Percentiles rank a stretch among this genome's conserved stretches.
Evolutionary conservation across 208 protist genomes (phyloP).

Genomic region (Trypanosoma theileri): DNA sequence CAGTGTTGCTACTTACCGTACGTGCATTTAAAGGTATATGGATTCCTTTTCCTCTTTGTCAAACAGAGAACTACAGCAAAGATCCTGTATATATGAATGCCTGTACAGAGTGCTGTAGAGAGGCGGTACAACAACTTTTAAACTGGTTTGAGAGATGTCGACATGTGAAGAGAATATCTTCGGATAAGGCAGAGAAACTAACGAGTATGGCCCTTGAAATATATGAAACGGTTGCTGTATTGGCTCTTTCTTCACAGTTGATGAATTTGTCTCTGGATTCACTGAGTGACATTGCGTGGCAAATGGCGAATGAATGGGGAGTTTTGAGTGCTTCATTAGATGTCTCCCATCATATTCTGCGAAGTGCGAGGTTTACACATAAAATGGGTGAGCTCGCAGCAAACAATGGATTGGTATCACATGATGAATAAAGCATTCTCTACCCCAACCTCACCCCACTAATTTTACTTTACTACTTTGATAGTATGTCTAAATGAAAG

Average conservation of each 20-base stretch:
- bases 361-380: background rate
- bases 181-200: background rate
- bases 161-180: background rate
- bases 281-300: background rate
- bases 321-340: background rate
- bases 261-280: background rate
- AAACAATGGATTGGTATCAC: background rate
- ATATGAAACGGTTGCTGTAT: background rate
- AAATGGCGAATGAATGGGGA: background rate
- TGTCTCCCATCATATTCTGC: background rate
- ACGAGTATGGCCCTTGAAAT: background rate
- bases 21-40: background rate
- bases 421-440: background rate
- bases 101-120: background rate
- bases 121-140: background rate
- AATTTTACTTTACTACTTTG: too few relatives aligned
- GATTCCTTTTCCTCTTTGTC: slow-evolving; percentile 4
- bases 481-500: too few relatives aligned
- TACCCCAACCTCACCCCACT: too few relatives aligned
- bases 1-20: background rate
- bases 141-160: background rate
- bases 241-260: background rate
- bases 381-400: background rate
- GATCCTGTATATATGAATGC: background rate
- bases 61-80: background rate